Percentiles rank a stretch among this genome's conserved stretches.
phyloP scores from a whole-genome alignment of 2,329 filamentous ascomycete species.

The Boeremia lycopersici region DNA sequence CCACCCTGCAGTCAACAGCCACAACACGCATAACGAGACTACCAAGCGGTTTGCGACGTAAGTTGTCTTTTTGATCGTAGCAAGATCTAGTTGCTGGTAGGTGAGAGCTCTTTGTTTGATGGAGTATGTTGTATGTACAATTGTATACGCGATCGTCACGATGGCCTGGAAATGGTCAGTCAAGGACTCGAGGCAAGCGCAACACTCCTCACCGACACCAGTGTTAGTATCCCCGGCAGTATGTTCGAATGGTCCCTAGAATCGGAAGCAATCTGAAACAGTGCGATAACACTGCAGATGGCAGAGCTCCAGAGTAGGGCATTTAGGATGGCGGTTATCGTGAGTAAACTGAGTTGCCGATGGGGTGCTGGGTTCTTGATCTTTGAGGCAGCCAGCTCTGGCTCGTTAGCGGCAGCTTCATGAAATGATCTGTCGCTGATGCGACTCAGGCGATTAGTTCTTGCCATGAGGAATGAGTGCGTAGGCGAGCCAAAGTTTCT shows the following conservation, averaged over 20 bases:
- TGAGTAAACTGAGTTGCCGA: constrained; percentile 40
- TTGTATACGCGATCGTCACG: constrained; percentile 41
- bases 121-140: constrained; percentile 44
- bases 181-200: neutral
- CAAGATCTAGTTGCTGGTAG: constrained; percentile 29
- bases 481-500: too few species aligned
- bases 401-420: neutral
- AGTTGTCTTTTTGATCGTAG: constrained; percentile 36
- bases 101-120: constrained; percentile 40
- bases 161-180: constrained; percentile 33
- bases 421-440: constrained; percentile 2
- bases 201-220: constrained; percentile 36
- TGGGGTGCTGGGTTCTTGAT: constrained; percentile 24
- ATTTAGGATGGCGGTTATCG: constrained; percentile 44
- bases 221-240: constrained; percentile 39
- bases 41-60: constrained; percentile 44
- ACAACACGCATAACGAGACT: constrained; percentile 41
- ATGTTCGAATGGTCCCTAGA: constrained; percentile 36
- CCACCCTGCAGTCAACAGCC: constrained; percentile 48
- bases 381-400: constrained; percentile 5
- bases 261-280: constrained; percentile 39
- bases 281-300: constrained; percentile 30
- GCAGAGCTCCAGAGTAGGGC: constrained; percentile 44
- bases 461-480: neutral
- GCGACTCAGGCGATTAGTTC: constrained; percentile 6